Conservation (phyloP, 805 yeast species). For the Ogataea minuta region DNA sequence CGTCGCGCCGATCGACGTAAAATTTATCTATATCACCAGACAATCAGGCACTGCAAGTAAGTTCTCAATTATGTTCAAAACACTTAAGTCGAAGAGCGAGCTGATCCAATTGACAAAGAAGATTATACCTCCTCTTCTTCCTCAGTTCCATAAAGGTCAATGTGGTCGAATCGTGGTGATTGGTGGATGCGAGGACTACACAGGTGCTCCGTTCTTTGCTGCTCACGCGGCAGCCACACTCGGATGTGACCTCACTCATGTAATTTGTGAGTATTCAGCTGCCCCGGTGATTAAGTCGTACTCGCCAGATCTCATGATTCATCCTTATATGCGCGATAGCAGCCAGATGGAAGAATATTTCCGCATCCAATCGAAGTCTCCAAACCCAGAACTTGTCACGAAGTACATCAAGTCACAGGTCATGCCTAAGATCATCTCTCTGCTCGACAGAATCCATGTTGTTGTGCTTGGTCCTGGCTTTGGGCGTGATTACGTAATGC, state of each 20-base stretch:
- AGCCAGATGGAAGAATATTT: conserved; percentile 20
- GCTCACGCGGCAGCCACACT: conserved; percentile 79
- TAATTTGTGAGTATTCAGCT: conserved; percentile 80
- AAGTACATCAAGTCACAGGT: conserved; percentile 42
- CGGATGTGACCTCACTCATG: conserved; percentile 88
- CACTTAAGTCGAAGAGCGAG: conserved; percentile 14
- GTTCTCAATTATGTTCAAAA: conserved; percentile 9
- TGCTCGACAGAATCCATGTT: conserved; percentile 70
- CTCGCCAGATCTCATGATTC: conserved; percentile 94
- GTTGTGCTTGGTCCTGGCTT: conserved; percentile 92
- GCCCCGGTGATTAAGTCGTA: conserved; percentile 80
- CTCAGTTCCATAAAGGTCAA: conserved; percentile 84
- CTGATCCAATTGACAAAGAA: conserved; percentile 40
- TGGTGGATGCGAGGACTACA: conserved; percentile 95
- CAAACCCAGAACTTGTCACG: conserved; percentile 20
- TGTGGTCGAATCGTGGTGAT: conserved; percentile 80
- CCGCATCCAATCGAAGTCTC: conserved; percentile 2
- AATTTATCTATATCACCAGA: neutral
- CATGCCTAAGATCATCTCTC: conserved; percentile 50
- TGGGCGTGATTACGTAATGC: conserved; percentile 76
- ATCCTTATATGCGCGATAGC: conserved; percentile 73
- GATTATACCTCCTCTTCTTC: conserved; percentile 73
- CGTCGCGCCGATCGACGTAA: conserved; percentile 8
- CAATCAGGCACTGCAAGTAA: neutral
- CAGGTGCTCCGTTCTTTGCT: conserved; percentile 95